A percentile compares a stretch with the other conserved stretches of the same genome.
Conservation (phyloP, 768 basidiomycete species). For the Cystofilobasidium bisporidii region DNA sequence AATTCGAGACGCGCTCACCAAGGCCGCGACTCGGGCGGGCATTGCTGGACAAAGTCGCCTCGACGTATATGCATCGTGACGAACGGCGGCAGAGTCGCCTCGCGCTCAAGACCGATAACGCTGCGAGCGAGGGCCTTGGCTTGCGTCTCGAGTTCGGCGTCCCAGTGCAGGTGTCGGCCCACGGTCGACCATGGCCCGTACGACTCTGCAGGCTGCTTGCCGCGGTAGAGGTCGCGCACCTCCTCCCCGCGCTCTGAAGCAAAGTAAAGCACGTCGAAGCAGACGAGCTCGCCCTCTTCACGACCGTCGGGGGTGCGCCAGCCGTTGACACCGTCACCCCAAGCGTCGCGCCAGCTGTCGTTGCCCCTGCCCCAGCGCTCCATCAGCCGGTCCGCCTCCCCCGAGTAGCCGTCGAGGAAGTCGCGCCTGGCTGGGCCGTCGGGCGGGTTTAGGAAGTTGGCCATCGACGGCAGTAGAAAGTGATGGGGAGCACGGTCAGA, state of each 20-base stretch:
- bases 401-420: neutral
- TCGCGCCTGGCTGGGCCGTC: neutral
- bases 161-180: neutral
- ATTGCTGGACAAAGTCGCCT: neutral
- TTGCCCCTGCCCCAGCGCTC: neutral
- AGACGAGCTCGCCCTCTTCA: neutral
- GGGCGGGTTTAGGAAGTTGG: neutral
- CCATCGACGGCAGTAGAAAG: neutral
- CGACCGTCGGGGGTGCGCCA: neutral
- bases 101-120: neutral
- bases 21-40: neutral
- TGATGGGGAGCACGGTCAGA: neutral
- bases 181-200: neutral
- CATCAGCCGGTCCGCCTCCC: neutral
- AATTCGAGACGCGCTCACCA: neutral
- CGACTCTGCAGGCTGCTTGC: too few relatives aligned
- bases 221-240: neutral
- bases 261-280: neutral
- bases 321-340: neutral
- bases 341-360: neutral
- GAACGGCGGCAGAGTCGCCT: neutral
- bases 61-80: neutral
- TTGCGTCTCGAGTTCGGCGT: neutral
- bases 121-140: neutral
- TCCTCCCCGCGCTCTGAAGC: neutral